phyloP scores from a whole-genome alignment of 1,139 yeast genomes.

The Hansenula anomala region DNA sequence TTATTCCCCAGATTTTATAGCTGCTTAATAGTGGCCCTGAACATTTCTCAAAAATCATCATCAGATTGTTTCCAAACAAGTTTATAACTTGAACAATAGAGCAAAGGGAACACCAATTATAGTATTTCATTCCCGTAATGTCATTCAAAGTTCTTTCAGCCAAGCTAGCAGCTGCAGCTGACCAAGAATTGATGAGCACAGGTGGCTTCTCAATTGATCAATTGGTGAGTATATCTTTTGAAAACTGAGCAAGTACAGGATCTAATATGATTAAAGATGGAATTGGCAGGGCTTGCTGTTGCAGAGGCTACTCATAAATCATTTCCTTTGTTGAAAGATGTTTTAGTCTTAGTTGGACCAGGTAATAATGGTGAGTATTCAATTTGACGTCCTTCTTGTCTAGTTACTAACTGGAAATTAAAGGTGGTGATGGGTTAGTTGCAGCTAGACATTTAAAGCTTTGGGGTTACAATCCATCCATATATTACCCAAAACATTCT shows the following conservation, averaged over 20 bases:
- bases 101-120: too few relatives aligned
- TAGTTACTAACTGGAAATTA: neutral
- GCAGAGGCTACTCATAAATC: conserved; percentile 77
- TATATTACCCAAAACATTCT: conserved; percentile 64
- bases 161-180: conserved; percentile 72
- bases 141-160: conserved; percentile 47
- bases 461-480: conserved; percentile 71
- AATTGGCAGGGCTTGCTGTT: conserved; percentile 89
- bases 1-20: too few relatives aligned
- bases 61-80: too few relatives aligned
- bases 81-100: too few relatives aligned
- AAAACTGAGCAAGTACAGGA: too few relatives aligned
- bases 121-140: too few relatives aligned
- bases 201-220: conserved; percentile 86
- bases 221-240: conserved; percentile 32
- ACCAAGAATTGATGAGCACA: conserved; percentile 80
- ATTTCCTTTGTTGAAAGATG: conserved; percentile 47
- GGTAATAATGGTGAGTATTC: conserved; percentile 71
- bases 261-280: too few relatives aligned
- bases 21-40: too few relatives aligned
- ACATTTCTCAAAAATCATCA: too few relatives aligned
- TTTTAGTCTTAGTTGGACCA: conserved; percentile 82
- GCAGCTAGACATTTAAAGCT: conserved; percentile 87
- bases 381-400: neutral
- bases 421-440: conserved; percentile 88